Evolutionary conservation across 1,284 basidiomycete species (phyloP).

Genomic region (Trichosporon coremiiforme): DNA sequence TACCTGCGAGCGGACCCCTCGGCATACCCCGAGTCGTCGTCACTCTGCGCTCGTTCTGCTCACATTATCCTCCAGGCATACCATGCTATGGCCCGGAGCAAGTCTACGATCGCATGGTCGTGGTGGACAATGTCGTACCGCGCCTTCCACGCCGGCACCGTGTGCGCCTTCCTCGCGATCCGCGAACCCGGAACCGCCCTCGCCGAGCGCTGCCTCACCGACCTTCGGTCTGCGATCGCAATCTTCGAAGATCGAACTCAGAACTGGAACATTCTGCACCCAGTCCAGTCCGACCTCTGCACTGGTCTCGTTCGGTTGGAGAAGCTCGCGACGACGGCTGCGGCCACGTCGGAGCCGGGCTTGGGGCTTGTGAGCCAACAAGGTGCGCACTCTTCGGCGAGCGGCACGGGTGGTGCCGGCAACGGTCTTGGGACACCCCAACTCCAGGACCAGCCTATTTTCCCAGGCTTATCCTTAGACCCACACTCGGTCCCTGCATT

Average conservation of each 20-base stretch:
- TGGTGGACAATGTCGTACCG: conserved; percentile 55
- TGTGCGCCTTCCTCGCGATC: conserved; percentile 55
- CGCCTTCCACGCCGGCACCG: conserved; percentile 55
- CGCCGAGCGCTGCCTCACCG: conserved; percentile 48
- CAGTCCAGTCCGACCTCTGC: conserved; percentile 53
- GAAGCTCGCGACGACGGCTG: conserved; percentile 43
- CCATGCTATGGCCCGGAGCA: conserved; percentile 44
- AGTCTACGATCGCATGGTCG: conserved; percentile 52
- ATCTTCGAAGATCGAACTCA: conserved; percentile 49
- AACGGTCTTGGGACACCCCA: conserved; percentile 10
- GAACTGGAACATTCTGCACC: conserved; percentile 52
- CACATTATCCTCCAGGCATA: conserved; percentile 51
- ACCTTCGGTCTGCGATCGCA: conserved; percentile 48
- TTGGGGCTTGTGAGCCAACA: conserved; percentile 18
- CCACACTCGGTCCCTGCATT: conserved; percentile 13
- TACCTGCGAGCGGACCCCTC: conserved; percentile 54
- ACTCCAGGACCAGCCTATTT: conserved; percentile 18
- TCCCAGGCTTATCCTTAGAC: conserved; percentile 17
- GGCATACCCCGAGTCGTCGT: conserved; percentile 54
- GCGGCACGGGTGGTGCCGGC: background rate
- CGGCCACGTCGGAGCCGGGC: conserved; percentile 20
- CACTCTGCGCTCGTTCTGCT: conserved; percentile 48
- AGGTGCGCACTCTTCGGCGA: conserved; percentile 14
- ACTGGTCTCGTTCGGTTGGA: conserved; percentile 52
- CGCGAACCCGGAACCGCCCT: conserved; percentile 49